Evolutionary conservation across 768 basidiomycete species (phyloP).

Genomic region (Lactarius pseudohatsudake): DNA sequence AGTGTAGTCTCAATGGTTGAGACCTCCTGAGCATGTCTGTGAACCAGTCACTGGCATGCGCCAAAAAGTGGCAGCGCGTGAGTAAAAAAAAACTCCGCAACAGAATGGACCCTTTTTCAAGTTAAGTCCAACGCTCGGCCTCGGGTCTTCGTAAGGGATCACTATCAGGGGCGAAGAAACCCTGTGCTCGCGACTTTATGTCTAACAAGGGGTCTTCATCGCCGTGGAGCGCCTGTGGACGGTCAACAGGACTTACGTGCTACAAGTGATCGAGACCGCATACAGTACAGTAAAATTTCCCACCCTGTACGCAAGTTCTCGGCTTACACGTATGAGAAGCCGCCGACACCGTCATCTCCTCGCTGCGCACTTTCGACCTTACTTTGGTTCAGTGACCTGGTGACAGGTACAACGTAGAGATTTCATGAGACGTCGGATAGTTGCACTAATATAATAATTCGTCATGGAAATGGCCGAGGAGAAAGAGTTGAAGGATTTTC

Average conservation of each 20-base stretch:
- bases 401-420: neutral
- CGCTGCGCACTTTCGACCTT: neutral
- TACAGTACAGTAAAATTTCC: no score
- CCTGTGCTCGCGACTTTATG: no score
- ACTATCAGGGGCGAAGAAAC: neutral
- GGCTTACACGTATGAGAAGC: no score
- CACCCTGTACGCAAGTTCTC: no score
- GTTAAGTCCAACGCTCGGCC: no score
- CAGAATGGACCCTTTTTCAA: no score
- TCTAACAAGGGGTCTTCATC: neutral
- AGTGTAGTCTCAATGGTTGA: no score
- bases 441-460: no score
- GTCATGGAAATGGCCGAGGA: no score
- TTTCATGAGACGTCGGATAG: no score
- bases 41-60: neutral
- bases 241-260: neutral
- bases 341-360: neutral
- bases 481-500: no score
- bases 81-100: no score
- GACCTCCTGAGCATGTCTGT: neutral
- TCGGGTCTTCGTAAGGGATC: neutral
- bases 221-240: neutral
- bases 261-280: neutral
- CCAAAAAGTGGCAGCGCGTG: neutral
- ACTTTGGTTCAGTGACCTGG: neutral